Evolutionary conservation across 2,329 filamentous ascomycete genomes (phyloP).

Genomic region (Tetracladium maxilliforme): DNA sequence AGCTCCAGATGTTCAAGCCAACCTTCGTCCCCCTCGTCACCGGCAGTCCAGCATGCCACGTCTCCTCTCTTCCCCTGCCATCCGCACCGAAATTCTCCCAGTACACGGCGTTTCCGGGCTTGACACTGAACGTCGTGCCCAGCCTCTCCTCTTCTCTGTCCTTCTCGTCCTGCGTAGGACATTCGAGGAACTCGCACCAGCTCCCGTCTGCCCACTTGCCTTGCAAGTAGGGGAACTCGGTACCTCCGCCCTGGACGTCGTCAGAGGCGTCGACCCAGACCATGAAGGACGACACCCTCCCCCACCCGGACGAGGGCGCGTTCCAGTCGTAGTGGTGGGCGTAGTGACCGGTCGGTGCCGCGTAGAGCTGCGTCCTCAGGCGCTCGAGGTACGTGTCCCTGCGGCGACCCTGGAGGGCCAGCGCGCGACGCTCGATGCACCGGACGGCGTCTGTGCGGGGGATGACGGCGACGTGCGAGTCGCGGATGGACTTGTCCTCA

Average conservation of each 20-base stretch:
- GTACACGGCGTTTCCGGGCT: slow-evolving; percentile 42
- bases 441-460: slow-evolving; percentile 31
- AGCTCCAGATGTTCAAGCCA: slow-evolving; percentile 51
- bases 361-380: slow-evolving; percentile 45
- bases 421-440: slow-evolving; percentile 42
- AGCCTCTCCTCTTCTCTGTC: slow-evolving; percentile 9
- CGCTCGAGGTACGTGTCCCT: slow-evolving; percentile 41
- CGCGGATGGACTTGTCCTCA: slow-evolving; percentile 29
- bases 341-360: slow-evolving; percentile 41
- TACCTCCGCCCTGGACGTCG: slow-evolving; percentile 40
- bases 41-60: slow-evolving; percentile 45
- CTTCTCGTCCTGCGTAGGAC: slow-evolving; percentile 18
- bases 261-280: slow-evolving; percentile 38
- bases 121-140: slow-evolving; percentile 42
- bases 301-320: slow-evolving; percentile 19
- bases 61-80: slow-evolving; percentile 39
- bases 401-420: slow-evolving; percentile 44
- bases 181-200: slow-evolving; percentile 46
- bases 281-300: slow-evolving; percentile 43
- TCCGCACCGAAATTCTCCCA: slow-evolving; percentile 44
- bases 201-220: slow-evolving; percentile 19
- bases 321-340: slow-evolving; percentile 44
- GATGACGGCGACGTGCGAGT: slow-evolving; percentile 33
- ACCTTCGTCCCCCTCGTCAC: slow-evolving; percentile 40
- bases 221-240: slow-evolving; percentile 37